phyloP scores from a whole-genome alignment of 2,329 filamentous ascomycete genomes.

The Orbilia quercus region DNA sequence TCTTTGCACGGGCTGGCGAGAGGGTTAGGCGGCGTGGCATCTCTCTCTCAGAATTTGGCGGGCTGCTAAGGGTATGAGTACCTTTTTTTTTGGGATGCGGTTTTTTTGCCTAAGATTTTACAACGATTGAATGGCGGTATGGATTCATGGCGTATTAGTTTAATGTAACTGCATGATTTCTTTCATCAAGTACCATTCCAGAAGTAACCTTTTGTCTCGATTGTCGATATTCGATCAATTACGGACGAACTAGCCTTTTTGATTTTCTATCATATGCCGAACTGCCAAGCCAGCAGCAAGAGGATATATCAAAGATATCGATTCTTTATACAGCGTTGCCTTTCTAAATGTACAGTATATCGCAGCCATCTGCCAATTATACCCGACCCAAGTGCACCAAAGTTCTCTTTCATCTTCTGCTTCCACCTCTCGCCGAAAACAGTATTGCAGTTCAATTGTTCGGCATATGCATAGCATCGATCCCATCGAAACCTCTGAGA shows the following conservation, averaged over 20 bases:
- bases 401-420: too few relatives aligned
- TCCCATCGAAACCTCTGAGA: neutral
- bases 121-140: slow-evolving; percentile 22
- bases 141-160: slow-evolving; percentile 48
- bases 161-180: slow-evolving; percentile 19
- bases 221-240: too few relatives aligned
- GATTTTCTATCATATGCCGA: too few relatives aligned
- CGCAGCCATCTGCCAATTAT: neutral
- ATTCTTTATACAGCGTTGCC: slow-evolving; percentile 38
- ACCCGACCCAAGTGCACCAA: neutral
- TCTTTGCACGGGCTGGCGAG: neutral
- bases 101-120: slow-evolving; percentile 1
- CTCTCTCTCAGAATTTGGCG: neutral
- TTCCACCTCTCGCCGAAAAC: too few relatives aligned
- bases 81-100: slow-evolving; percentile 2
- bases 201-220: too few relatives aligned
- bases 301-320: neutral
- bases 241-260: too few relatives aligned
- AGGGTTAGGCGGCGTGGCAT: neutral
- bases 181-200: neutral
- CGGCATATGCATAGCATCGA: neutral
- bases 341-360: slow-evolving; percentile 45
- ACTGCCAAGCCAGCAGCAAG: too few relatives aligned
- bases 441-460: neutral
- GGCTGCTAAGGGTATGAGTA: slow-evolving; percentile 3